These are phyloP conservation scores for Auriscalpium microsporum DNA, from an alignment of 768 basidiomycete genomes.

Conservation along the genomic window DNA sequence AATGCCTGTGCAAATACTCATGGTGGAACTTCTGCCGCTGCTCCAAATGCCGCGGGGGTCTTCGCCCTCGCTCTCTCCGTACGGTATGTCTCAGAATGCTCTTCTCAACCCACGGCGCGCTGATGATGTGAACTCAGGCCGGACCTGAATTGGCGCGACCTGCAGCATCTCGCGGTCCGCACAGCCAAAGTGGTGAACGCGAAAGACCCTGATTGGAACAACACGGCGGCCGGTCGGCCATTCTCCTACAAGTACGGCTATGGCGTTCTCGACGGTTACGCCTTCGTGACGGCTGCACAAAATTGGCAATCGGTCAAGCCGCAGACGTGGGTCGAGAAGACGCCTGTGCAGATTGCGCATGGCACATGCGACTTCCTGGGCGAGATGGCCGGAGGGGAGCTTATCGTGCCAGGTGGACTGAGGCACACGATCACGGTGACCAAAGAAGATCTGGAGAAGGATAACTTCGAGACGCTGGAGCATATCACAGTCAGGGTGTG, in stretches of 20 bases:
- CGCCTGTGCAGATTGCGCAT: slow-evolving; percentile 56
- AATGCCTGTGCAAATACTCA: slow-evolving; percentile 74
- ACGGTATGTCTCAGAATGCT: slow-evolving; percentile 41
- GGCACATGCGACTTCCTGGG: slow-evolving; percentile 49
- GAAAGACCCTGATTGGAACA: slow-evolving; percentile 92
- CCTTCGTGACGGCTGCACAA: slow-evolving; percentile 72
- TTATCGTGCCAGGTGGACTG: slow-evolving; percentile 60
- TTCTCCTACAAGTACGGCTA: slow-evolving; percentile 95
- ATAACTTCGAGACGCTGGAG: slow-evolving; percentile 84
- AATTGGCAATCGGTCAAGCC: slow-evolving; percentile 86
- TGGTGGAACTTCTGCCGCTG: slow-evolving; percentile 96
- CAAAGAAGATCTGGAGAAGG: slow-evolving; percentile 50
- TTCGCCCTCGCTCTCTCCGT: slow-evolving; percentile 85
- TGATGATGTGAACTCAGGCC: slow-evolving; percentile 42
- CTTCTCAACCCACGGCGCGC: not conserved
- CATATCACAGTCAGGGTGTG: slow-evolving; percentile 90
- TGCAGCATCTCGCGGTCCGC: slow-evolving; percentile 82
- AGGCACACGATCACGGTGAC: slow-evolving; percentile 58
- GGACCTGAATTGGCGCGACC: slow-evolving; percentile 93
- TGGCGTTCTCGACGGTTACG: slow-evolving; percentile 78
- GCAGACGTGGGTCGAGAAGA: slow-evolving; percentile 81
- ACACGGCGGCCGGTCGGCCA: slow-evolving; percentile 55
- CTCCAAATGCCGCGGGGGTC: slow-evolving; percentile 92
- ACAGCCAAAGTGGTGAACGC: slow-evolving; percentile 73
- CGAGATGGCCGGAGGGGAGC: slow-evolving; percentile 52